Conservation (phyloP, 2,329 filamentous ascomycete species). For the Penicillium sp. region DNA sequence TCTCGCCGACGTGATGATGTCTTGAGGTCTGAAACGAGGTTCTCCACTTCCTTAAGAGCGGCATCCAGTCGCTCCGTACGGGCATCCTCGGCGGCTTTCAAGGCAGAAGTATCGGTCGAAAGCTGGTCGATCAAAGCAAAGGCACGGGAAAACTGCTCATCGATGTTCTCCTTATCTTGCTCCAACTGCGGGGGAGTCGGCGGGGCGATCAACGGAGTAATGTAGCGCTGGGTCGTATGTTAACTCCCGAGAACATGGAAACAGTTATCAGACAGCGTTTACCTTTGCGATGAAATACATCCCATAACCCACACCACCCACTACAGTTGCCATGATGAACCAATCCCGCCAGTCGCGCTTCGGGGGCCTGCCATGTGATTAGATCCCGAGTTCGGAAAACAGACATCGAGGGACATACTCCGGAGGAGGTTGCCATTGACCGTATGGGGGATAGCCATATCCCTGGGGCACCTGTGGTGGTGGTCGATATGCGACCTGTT, state of each 20-base stretch:
- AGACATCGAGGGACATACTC: slow-evolving; percentile 40
- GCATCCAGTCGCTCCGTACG: slow-evolving; percentile 77
- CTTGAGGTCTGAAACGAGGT: slow-evolving; percentile 75
- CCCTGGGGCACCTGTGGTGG: slow-evolving; percentile 40
- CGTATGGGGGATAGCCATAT: slow-evolving; percentile 50
- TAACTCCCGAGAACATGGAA: slow-evolving; percentile 6
- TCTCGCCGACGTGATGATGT: slow-evolving; percentile 74
- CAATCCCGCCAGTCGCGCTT: slow-evolving; percentile 94
- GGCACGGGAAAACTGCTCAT: slow-evolving; percentile 87
- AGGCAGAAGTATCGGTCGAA: slow-evolving; percentile 76
- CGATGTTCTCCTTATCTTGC: slow-evolving; percentile 86
- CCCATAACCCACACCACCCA: slow-evolving; percentile 83
- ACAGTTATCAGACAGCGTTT: background rate
- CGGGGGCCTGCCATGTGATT: slow-evolving; percentile 48
- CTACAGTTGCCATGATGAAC: slow-evolving; percentile 98
- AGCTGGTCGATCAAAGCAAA: slow-evolving; percentile 90
- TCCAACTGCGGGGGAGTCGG: slow-evolving; percentile 91
- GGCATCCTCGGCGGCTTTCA: slow-evolving; percentile 81
- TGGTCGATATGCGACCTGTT: slow-evolving; percentile 37
- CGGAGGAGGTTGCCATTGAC: slow-evolving; percentile 51
- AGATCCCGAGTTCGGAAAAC: slow-evolving; percentile 3
- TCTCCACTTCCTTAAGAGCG: slow-evolving; percentile 77
- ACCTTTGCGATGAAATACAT: slow-evolving; percentile 84
- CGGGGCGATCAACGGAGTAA: slow-evolving; percentile 83
- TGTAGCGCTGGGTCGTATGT: slow-evolving; percentile 63